A percentile compares a stretch with the other conserved stretches of the same genome.
These are phyloP conservation scores for Cryphonectria carpinicola DNA, from an alignment of 2,329 filamentous ascomycete species.

Conservation along the genomic window DNA sequence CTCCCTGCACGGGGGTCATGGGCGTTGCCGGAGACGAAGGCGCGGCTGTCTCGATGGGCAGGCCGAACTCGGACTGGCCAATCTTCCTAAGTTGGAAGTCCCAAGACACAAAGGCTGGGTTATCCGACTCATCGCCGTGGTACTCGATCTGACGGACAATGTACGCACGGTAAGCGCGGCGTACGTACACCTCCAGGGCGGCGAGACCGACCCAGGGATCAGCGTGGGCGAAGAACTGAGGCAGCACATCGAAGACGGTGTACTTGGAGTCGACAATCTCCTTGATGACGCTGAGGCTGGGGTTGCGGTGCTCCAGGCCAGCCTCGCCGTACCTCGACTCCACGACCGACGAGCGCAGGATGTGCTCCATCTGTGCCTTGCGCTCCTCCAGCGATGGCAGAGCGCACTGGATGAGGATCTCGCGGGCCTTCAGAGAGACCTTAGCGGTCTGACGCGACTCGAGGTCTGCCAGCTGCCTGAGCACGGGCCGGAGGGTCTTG, in stretches of 20 bases:
- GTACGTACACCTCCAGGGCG: slow-evolving; percentile 93
- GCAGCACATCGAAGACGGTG: slow-evolving; percentile 95
- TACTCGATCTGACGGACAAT: slow-evolving; percentile 89
- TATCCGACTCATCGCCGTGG: slow-evolving; percentile 71
- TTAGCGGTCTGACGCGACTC: slow-evolving; percentile 86
- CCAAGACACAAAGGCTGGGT: slow-evolving; percentile 83
- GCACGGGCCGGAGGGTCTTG: slow-evolving; percentile 81
- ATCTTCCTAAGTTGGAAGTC: slow-evolving; percentile 95
- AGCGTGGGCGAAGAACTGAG: slow-evolving; percentile 91
- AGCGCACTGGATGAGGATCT: slow-evolving; percentile 96
- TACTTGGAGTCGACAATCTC: slow-evolving; percentile 99
- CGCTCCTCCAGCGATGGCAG: slow-evolving; percentile 95
- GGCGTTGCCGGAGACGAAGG: slow-evolving; percentile 69
- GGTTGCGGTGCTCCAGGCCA: slow-evolving; percentile 94
- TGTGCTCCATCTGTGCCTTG: slow-evolving; percentile 96
- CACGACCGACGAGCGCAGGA: slow-evolving; percentile 90
- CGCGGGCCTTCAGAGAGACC: slow-evolving; percentile 94
- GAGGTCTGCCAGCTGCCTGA: slow-evolving; percentile 88
- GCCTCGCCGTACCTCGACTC: slow-evolving; percentile 98
- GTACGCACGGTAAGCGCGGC: slow-evolving; percentile 96
- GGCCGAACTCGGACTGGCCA: slow-evolving; percentile 85
- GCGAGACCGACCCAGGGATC: slow-evolving; percentile 94
- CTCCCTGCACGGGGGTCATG: slow-evolving; percentile 56
- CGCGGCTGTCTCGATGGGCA: slow-evolving; percentile 76
- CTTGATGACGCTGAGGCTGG: slow-evolving; percentile 87